These are phyloP conservation scores for Senna tora DNA, from an alignment of 306 rosid genomes.

Conservation along the genomic window DNA sequence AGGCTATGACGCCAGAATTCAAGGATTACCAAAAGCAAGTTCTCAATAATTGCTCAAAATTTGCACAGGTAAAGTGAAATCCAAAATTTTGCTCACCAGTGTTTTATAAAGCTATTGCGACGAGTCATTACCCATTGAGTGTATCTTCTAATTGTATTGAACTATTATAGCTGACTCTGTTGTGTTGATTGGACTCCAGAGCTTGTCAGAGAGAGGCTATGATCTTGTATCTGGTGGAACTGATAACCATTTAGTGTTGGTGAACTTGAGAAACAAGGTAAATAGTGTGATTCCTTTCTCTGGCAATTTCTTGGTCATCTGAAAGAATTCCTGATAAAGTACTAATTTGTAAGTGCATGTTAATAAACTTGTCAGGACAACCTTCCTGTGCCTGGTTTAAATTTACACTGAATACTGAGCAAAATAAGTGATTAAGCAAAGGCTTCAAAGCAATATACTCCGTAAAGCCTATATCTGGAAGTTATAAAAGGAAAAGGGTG, in stretches of 20 bases:
- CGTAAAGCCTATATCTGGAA: neutral
- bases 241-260: slow-evolving; percentile 87
- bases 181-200: slow-evolving; percentile 60
- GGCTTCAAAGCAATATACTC: neutral
- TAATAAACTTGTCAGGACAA: slow-evolving; percentile 21
- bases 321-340: slow-evolving; percentile 1
- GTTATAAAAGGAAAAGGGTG: slow-evolving; percentile 26
- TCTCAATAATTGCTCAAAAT: slow-evolving; percentile 68
- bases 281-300: slow-evolving; percentile 32
- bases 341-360: slow-evolving; percentile 29
- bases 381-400: slow-evolving; percentile 21
- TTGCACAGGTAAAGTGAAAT: slow-evolving; percentile 67
- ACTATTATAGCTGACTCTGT: slow-evolving; percentile 35
- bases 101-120: slow-evolving; percentile 13
- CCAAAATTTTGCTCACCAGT: neutral
- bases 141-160: slow-evolving; percentile 27
- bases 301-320: slow-evolving; percentile 25
- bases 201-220: slow-evolving; percentile 81
- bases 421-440: slow-evolving; percentile 9
- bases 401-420: slow-evolving; percentile 14
- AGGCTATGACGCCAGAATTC: slow-evolving; percentile 86
- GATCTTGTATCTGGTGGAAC: slow-evolving; percentile 97
- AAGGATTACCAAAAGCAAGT: slow-evolving; percentile 92
- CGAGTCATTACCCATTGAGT: neutral
- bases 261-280: slow-evolving; percentile 90